Conservation (phyloP, 805 yeast species). For the Yueomyces sp. region DNA sequence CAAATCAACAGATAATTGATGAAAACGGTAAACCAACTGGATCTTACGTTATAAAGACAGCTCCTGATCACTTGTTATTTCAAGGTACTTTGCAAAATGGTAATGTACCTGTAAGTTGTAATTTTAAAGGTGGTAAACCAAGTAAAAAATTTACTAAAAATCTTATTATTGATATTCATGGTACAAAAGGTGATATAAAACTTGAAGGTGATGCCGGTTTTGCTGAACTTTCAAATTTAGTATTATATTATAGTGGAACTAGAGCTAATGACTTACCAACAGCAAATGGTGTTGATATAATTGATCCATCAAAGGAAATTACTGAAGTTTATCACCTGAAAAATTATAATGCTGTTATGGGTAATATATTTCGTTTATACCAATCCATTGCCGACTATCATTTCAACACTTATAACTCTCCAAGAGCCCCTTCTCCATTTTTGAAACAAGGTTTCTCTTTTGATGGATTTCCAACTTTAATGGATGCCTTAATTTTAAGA, state of each 20-base stretch:
- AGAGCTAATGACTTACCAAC: conserved; percentile 9
- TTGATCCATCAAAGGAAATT: conserved; percentile 16
- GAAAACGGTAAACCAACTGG: conserved; percentile 14
- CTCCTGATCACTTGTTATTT: conserved; percentile 20
- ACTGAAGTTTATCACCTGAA: conserved; percentile 22
- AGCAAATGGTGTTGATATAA: conserved; percentile 2
- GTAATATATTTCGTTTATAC: conserved; percentile 19
- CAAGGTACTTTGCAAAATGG: conserved; percentile 18
- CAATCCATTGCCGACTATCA: conserved; percentile 22
- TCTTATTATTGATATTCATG: conserved; percentile 22
- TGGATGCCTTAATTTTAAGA: conserved; percentile 15
- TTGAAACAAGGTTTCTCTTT: conserved; percentile 17
- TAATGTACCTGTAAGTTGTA: conserved; percentile 20
- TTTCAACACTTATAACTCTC: conserved; percentile 13
- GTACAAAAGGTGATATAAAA: conserved; percentile 22
- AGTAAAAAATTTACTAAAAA: conserved; percentile 22
- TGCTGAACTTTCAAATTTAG: conserved; percentile 21
- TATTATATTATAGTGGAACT: conserved; percentile 19
- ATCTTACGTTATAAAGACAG: conserved; percentile 12
- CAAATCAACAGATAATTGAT: conserved; percentile 16
- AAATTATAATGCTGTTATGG: conserved; percentile 20
- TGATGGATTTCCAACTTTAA: conserved; percentile 21
- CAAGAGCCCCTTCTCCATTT: conserved; percentile 12
- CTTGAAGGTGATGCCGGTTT: conserved; percentile 25
- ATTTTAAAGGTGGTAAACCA: conserved; percentile 23